phyloP scores from a whole-genome alignment of 441 rosid species.

The Erysimum cheiri region DNA sequence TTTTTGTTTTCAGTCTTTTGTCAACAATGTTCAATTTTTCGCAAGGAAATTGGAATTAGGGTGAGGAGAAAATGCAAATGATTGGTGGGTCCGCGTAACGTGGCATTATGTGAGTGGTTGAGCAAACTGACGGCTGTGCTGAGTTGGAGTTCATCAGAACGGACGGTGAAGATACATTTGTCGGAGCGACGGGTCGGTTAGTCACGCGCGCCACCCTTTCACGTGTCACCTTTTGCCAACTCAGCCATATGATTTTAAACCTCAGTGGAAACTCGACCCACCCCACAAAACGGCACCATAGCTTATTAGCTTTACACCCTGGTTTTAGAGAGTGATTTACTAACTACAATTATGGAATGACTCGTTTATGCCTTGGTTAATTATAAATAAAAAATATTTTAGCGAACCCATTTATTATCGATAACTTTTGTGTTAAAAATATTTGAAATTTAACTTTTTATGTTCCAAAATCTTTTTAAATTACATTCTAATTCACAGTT shows the following conservation, averaged over 20 bases:
- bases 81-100: not conserved
- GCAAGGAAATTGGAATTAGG: constrained; percentile 25
- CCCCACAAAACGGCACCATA: constrained; percentile 7
- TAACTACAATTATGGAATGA: not conserved
- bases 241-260: constrained; percentile 22
- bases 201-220: constrained; percentile 32
- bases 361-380: not conserved
- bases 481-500: too few species aligned
- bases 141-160: not conserved
- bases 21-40: constrained; percentile 10
- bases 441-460: too few species aligned
- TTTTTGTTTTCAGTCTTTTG: constrained; percentile 14
- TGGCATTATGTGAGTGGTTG: constrained; percentile 36
- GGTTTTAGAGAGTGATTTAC: constrained; percentile 8
- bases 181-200: constrained; percentile 12
- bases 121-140: not conserved
- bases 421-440: too few species aligned
- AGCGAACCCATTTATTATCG: too few species aligned
- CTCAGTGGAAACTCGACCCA: constrained; percentile 39
- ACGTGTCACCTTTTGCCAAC: constrained; percentile 26
- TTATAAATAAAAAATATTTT: too few species aligned
- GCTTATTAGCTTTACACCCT: constrained; percentile 41
- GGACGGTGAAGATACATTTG: constrained; percentile 31
- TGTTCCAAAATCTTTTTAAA: too few species aligned
- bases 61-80: constrained; percentile 23